Evolutionary conservation across 2,329 filamentous ascomycete species (phyloP).

Genomic region (Talaromyces sp.): DNA sequence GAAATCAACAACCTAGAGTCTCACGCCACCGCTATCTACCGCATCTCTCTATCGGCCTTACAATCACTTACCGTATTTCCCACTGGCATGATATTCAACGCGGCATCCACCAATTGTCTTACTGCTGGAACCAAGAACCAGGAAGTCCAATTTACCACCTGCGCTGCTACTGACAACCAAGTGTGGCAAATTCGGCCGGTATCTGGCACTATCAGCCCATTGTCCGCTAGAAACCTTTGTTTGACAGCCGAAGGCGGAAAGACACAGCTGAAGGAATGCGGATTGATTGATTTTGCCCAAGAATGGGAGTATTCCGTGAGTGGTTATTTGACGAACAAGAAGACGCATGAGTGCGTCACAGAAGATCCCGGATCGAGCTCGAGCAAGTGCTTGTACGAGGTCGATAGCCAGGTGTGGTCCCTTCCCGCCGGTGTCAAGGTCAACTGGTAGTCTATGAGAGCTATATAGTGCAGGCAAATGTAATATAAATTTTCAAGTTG

Average conservation of each 20-base stretch:
- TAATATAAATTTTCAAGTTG: background rate
- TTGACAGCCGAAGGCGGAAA: conserved; percentile 19
- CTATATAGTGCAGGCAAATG: background rate
- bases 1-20: conserved; percentile 23
- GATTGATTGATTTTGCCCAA: conserved; percentile 21
- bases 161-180: conserved; percentile 36
- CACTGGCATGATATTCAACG: conserved; percentile 49
- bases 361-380: conserved; percentile 30
- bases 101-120: conserved; percentile 40
- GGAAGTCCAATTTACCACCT: conserved; percentile 30
- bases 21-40: conserved; percentile 40
- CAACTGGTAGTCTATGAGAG: background rate
- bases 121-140: conserved; percentile 24
- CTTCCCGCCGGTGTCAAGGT: conserved; percentile 37
- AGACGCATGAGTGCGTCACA: conserved; percentile 33
- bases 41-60: conserved; percentile 30
- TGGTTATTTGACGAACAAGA: conserved; percentile 39
- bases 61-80: conserved; percentile 23
- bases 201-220: conserved; percentile 30
- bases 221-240: conserved; percentile 31
- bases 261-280: conserved; percentile 7
- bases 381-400: conserved; percentile 18
- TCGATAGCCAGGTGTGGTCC: conserved; percentile 42
- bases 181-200: conserved; percentile 35
- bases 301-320: conserved; percentile 41